Conservation (phyloP, 2,329 filamentous ascomycete species). For the Penicillium psychrosexuale region DNA sequence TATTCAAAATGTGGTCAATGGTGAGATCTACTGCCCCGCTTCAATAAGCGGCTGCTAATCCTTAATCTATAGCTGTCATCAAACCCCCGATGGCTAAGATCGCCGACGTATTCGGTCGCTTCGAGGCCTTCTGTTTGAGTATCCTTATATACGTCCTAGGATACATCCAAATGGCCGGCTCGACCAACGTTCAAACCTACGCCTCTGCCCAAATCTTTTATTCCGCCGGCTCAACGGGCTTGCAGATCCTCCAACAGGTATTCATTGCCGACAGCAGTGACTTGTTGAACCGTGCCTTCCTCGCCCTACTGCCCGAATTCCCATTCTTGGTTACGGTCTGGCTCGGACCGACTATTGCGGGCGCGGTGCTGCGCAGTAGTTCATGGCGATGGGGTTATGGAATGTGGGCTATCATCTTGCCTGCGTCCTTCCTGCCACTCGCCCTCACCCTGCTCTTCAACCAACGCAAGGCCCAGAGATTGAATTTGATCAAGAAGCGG, state of each 20-base stretch:
- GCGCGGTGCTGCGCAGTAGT: constrained; percentile 52
- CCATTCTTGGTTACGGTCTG: constrained; percentile 67
- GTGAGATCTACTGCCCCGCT: constrained; percentile 36
- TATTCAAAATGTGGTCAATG: constrained; percentile 62
- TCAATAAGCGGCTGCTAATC: neutral
- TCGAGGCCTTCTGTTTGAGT: constrained; percentile 59
- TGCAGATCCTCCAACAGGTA: constrained; percentile 61
- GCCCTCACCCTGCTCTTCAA: constrained; percentile 57
- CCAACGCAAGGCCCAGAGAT: constrained; percentile 57
- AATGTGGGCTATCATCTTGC: constrained; percentile 63
- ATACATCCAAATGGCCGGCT: constrained; percentile 65
- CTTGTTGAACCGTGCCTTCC: constrained; percentile 62
- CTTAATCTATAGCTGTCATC: constrained; percentile 50
- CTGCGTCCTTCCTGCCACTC: constrained; percentile 61
- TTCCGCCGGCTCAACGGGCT: constrained; percentile 58
- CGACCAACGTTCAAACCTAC: constrained; percentile 55
- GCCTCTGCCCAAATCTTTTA: constrained; percentile 61
- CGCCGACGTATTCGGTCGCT: constrained; percentile 64
- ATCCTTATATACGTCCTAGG: constrained; percentile 52
- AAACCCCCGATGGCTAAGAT: constrained; percentile 66
- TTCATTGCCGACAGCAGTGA: constrained; percentile 67
- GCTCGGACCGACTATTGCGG: constrained; percentile 57
- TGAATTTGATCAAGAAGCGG: constrained; percentile 47
- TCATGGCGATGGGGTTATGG: constrained; percentile 69
- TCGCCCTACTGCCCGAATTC: constrained; percentile 60